phyloP scores from a whole-genome alignment of 1,139 yeast genomes.

The Sugiyamaella novakii region DNA sequence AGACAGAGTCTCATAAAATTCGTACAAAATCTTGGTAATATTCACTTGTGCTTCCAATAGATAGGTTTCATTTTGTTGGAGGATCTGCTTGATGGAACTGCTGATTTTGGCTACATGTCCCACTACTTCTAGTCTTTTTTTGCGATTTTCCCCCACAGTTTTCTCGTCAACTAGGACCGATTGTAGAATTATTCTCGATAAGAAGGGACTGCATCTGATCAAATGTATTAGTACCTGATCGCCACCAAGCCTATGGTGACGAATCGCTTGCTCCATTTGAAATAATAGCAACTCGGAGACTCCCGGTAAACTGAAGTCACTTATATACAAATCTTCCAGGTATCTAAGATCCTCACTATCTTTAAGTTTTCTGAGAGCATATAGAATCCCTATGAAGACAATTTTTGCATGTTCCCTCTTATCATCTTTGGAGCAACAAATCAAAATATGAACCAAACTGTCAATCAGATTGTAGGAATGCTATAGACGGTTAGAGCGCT shows the following conservation, averaged over 20 bases:
- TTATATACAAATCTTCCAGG: constrained; percentile 7
- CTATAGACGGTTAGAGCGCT: constrained; percentile 1
- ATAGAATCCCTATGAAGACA: constrained; percentile 8
- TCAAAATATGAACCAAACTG: constrained; percentile 8
- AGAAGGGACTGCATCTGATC: constrained; percentile 14
- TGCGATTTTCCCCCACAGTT: constrained; percentile 32
- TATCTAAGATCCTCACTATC: constrained; percentile 1
- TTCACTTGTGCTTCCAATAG: constrained; percentile 32
- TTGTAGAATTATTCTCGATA: constrained; percentile 35
- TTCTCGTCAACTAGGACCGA: constrained; percentile 37
- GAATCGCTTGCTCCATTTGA: constrained; percentile 12
- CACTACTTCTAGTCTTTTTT: constrained; percentile 26
- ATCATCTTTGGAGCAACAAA: neutral
- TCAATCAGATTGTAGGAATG: constrained; percentile 10
- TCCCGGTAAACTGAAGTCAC: constrained; percentile 3
- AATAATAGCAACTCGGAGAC: constrained; percentile 7
- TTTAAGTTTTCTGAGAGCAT: constrained; percentile 2
- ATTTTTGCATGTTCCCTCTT: neutral
- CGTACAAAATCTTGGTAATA: constrained; percentile 30
- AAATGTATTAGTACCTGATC: constrained; percentile 6
- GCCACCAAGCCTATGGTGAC: neutral
- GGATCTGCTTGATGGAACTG: constrained; percentile 31
- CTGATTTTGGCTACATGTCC: constrained; percentile 31
- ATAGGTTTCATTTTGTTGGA: constrained; percentile 29
- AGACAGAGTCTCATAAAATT: constrained; percentile 31